Base-by-base conservation (phyloP, 257 asterid species). In the Apocynum venetum region DNA sequence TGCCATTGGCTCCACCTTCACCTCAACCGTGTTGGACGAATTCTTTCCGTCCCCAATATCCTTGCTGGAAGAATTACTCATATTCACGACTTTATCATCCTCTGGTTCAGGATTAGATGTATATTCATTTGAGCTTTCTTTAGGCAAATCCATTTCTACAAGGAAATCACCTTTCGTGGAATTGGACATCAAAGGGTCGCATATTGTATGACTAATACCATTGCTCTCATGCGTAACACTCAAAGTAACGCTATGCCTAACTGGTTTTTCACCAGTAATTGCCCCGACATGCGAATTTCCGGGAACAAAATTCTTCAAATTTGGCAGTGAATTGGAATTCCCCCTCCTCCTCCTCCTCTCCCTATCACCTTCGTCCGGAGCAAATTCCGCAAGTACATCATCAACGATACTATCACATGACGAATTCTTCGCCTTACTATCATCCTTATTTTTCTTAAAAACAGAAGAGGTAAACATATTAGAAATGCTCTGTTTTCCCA, bases 331-430 rank as follows among this genome's bases (percentile, higher is more conserved):
- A 69, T 73, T 81, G 52, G 81, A 70, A 80, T 64, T 85, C 31
- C 83, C 78, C 83, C 89, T 85, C 87, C 94, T 88, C 87, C 94
- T 88, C 73, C 97, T 85, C 81, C 84, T 88, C 83, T 86, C 93
- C 81, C 97, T 90, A 74, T 96, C 99, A 74, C 77, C 86, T 84
- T 93, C 98, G 73, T 93, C 97, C 31, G 96, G 93, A 6, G 96
- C 97, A 81, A 91, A 91, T 86, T 96, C 98, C 73, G 98, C 98
- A 83, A 96, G 84, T 76, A 93, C 95, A 76, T 89, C 93, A 78
- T 93, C 98, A 64, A 93, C 95, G 40, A 93, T 88, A 76, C 98
- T 96, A 74, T 89, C 97, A 65, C 92, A 85, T 3, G 93, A 87
- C 57, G 88, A 61, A 85, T 56, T 86, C 76, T 69, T 86, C 64